Evolutionary conservation across 352 stramenopile species (phyloP).

Genomic region (Blastocystis sp.): DNA sequence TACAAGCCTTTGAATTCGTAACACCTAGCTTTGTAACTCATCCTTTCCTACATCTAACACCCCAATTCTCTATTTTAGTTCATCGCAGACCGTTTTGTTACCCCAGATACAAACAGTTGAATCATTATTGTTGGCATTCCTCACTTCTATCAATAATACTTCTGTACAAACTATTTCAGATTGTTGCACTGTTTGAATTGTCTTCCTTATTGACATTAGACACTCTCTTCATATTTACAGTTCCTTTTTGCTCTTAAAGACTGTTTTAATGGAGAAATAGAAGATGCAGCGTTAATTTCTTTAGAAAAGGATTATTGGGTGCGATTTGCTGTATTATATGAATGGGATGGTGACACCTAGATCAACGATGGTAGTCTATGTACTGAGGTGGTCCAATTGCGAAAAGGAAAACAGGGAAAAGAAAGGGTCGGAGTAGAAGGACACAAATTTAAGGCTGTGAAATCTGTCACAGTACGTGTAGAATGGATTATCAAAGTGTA

Average conservation of each 20-base stretch:
- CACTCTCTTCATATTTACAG: background rate
- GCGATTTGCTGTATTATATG: background rate
- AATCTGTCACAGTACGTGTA: no score
- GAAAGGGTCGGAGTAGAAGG: no score
- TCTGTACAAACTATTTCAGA: background rate
- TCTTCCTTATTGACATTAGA: background rate
- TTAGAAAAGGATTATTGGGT: background rate
- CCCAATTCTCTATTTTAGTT: background rate
- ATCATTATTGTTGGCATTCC: background rate
- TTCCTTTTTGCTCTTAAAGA: background rate
- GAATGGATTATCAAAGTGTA: no score
- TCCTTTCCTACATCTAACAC: background rate
- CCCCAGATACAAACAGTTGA: background rate
- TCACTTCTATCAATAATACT: background rate
- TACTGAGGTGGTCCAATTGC: background rate
- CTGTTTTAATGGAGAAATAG: background rate
- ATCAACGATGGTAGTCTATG: background rate
- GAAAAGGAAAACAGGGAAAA: background rate
- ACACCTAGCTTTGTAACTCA: background rate
- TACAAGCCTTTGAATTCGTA: background rate
- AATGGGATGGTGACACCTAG: background rate
- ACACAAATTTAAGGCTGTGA: no score
- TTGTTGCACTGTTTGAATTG: background rate
- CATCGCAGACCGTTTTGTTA: background rate
- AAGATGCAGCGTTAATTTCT: background rate